Base-by-base conservation (phyloP, 2,329 filamentous ascomycete species). In the Paecilomyces dactylethromorphus region DNA sequence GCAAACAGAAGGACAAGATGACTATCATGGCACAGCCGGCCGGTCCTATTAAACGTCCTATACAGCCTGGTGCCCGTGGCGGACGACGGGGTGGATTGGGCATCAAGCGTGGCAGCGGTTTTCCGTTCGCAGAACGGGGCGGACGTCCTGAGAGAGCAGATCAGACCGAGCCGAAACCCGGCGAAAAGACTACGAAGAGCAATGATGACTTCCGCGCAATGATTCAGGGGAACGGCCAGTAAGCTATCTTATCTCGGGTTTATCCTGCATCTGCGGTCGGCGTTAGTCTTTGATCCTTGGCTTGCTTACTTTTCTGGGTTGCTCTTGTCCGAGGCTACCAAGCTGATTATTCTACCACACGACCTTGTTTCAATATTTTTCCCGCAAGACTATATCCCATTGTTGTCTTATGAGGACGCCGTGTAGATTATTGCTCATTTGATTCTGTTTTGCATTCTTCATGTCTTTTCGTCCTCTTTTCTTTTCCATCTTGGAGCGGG, bases 191-290 rank as follows among this genome's bases (percentile, higher is more conserved):
- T 58, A 70, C 70, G 63, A 86, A 83, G 73, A 84, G 80, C 65
- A 85, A 86, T 66, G 78, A 78, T 55, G 82, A 85, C 66, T 86
- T 86, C 69, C 78, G 81, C 58, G 76, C 76, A 32, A 79, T 84
- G 79, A 74, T 85, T 54, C 71, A 80, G 62, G 76, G 74, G 60
- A 75, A 63, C 64, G 69, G 64, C 55, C 60, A 60, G 64, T 66
- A 66, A 29, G 59, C 69, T 61, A 71, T 52, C 22, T 52, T 52
- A 21, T 29, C 21, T 52, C 13, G 39, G 35, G 39, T 45, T 45
- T 45, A 8, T 45, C 39, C 39, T 64, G 56, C 56, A 53, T 33
- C 33, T 62, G 18, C 39, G 58, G 56, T 55, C 53, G 57, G 45
- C 52, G 56, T 57, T 60, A 63, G 66, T 64, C 64, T 58, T 61